A percentile compares a stretch with the other conserved stretches of the same genome.
Evolutionary conservation across 2,329 filamentous ascomycete species (phyloP).

Genomic region (Neofusicoccum ribis): DNA sequence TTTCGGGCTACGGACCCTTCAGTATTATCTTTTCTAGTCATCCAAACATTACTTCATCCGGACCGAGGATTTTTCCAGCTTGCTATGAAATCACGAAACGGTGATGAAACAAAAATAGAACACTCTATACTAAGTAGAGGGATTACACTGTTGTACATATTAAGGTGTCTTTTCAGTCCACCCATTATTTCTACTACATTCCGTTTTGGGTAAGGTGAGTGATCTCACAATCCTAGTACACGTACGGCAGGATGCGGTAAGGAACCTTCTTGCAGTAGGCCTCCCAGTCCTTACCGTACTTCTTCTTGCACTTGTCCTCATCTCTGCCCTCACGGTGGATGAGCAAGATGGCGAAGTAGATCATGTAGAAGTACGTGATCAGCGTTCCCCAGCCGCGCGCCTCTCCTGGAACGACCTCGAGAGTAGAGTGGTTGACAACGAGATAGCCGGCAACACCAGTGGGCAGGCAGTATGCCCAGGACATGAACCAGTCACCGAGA

Average conservation of each 20-base stretch:
- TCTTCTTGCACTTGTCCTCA: conserved; percentile 84
- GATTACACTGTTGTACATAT: too few relatives aligned
- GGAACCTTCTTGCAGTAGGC: conserved; percentile 80
- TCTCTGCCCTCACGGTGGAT: conserved; percentile 85
- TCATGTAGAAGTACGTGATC: conserved; percentile 90
- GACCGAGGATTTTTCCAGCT: too few relatives aligned
- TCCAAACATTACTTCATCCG: too few relatives aligned
- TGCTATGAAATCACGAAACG: too few relatives aligned
- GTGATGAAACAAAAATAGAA: too few relatives aligned
- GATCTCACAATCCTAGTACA: conserved; percentile 60
- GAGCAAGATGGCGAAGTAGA: conserved; percentile 86
- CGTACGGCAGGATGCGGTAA: conserved; percentile 78
- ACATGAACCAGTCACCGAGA: conserved; percentile 90
- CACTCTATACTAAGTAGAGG: too few relatives aligned
- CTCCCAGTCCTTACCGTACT: conserved; percentile 93
- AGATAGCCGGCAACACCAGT: conserved; percentile 82
- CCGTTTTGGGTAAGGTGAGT: too few relatives aligned
- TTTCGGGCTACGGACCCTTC: too few relatives aligned
- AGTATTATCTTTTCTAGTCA: too few relatives aligned
- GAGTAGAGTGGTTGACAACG: conserved; percentile 58
- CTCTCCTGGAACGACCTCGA: conserved; percentile 68
- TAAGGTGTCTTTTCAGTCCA: too few relatives aligned
- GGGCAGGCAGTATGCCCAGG: conserved; percentile 85
- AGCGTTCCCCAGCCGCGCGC: conserved; percentile 81
- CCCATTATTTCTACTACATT: too few relatives aligned